Conservation (phyloP, 306 rosid species). For the Prunus padus region DNA sequence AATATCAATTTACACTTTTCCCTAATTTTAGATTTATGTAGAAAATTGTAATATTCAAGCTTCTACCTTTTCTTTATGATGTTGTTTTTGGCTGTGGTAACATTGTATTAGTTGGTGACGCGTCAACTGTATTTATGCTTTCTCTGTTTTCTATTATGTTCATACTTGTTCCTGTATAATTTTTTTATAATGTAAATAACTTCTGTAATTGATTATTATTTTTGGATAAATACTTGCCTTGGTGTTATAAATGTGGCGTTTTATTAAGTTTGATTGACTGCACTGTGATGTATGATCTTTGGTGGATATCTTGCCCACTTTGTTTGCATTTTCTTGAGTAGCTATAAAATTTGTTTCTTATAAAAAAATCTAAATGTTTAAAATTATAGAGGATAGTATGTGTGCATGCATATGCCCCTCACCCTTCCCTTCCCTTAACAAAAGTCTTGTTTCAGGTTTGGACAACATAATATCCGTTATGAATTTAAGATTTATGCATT, state of each 20-base stretch:
- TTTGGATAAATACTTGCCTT: background rate
- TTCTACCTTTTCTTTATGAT: background rate
- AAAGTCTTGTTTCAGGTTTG: background rate
- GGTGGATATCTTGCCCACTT: background rate
- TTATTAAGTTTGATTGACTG: background rate
- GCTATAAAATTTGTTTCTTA: background rate
- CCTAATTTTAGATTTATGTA: background rate
- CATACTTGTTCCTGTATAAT: background rate
- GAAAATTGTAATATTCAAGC: background rate
- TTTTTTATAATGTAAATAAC: background rate
- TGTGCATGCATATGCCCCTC: background rate
- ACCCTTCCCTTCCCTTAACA: background rate
- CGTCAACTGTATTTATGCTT: background rate
- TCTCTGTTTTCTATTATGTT: background rate
- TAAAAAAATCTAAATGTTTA: background rate
- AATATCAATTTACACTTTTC: background rate
- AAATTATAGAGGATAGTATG: background rate
- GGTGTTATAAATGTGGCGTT: background rate
- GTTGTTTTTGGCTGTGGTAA: background rate
- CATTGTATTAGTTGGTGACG: background rate
- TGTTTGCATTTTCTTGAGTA: slow-evolving; percentile 1
- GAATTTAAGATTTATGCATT: background rate
- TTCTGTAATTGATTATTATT: background rate
- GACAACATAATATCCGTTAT: background rate
- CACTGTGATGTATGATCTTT: background rate